Percentiles rank a stretch among this genome's conserved stretches.
These are phyloP conservation scores for Alloteropsis semialata DNA, from an alignment of 176 grass and related monocot species.

Conservation along the genomic window DNA sequence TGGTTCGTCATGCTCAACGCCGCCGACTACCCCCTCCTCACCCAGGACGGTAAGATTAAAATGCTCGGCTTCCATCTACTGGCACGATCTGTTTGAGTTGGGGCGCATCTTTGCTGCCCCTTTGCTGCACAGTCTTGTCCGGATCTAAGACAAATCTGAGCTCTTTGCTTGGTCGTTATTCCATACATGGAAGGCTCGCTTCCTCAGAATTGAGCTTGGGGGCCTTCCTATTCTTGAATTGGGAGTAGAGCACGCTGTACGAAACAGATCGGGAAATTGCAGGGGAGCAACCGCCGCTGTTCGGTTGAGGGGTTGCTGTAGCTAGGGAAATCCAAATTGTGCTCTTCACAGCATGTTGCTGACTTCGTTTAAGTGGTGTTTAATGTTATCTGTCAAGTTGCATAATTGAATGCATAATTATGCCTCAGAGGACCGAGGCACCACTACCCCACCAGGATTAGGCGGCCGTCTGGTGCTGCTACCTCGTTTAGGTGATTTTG, in stretches of 20 bases:
- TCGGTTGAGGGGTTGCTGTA: conserved; percentile 16
- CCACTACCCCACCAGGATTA: background rate
- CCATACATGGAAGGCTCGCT: background rate
- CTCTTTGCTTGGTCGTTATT: background rate
- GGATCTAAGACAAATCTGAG: conserved; percentile 30
- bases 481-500: conserved; percentile 21
- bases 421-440: background rate
- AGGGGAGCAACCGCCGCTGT: background rate
- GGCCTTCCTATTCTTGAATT: conserved; percentile 23
- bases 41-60: conserved; percentile 80
- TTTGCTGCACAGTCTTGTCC: background rate
- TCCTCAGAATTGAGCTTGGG: background rate
- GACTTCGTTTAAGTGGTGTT: conserved; percentile 2
- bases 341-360: background rate
- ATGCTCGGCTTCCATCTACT: background rate
- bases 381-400: conserved; percentile 25
- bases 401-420: conserved; percentile 28
- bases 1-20: conserved; percentile 90
- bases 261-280: conserved; percentile 8
- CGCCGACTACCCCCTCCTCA: conserved; percentile 83
- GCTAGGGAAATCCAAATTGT: background rate
- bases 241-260: background rate
- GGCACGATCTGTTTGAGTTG: background rate
- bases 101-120: too few species aligned
- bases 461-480: background rate